Base-by-base conservation (phyloP, 1,139 yeast species). In the Hyphopichia khmerensis region DNA sequence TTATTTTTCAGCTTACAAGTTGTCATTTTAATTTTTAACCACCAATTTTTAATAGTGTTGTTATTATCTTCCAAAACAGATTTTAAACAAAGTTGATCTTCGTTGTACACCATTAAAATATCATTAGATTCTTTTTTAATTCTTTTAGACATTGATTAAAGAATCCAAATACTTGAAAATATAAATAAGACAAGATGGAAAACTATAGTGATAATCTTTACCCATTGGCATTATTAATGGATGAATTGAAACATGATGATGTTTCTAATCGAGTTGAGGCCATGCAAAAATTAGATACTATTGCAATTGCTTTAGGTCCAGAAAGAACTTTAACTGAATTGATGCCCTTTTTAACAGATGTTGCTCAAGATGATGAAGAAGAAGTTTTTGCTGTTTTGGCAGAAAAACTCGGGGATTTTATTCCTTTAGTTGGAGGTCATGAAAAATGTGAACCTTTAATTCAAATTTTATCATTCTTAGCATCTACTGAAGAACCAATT, bases 321-420 rank as follows among this genome's bases (percentile, higher is more conserved):
- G 96, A 89, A 61, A 79, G 99, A 59, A 88, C 98, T 15, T 77
- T 96, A 47, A 77, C 78, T 40, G 99, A 95, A 64, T 76, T 95
- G 59, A 75, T 95, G 46, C 98, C 98, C 31, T 93, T 93, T 61
- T 76, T 95, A 50, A 67, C 65, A 48, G 88, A 87, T 54, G 98
- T 90, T 36, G 91, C 97, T 10, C 96, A 93, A 53, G 99, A 93
- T 57, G 99, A 95, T 62, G 99, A 95, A 65, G 99, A 95, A 64
- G 99, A 95, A 65, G 96, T 95, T 8, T 84, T 93, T 64, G 89
- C 97, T 1, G 95, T 90, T 16, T 77, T 95, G 52, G 98, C 98
- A 3, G 87, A 86, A 52, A 93, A 91, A 68, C 70, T 95, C 53
- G 96, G 96, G 35, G 80, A 80, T 44, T 93, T 95, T 60, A 80